Evolutionary conservation across 202 grass and related monocot species (phyloP).

Genomic region (Panicum hallii): DNA sequence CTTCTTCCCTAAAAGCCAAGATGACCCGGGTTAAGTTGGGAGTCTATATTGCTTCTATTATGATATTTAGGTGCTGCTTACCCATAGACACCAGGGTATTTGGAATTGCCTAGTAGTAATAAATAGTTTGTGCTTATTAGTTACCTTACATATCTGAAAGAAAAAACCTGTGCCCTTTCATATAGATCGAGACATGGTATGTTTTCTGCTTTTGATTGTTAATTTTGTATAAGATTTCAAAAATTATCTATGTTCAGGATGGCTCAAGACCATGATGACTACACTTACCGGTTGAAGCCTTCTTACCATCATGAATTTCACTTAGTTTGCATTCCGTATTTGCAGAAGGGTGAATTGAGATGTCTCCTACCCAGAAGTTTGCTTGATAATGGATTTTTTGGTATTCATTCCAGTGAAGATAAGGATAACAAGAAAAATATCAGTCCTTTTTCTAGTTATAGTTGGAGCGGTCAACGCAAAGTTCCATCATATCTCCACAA

Average conservation of each 20-base stretch:
- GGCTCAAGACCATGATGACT: neutral
- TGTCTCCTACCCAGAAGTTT: conserved; percentile 78
- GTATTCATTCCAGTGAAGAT: conserved; percentile 49
- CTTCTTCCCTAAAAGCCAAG: too few species aligned
- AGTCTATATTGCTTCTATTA: conserved; percentile 28
- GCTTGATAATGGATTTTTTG: conserved; percentile 86
- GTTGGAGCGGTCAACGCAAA: conserved; percentile 86
- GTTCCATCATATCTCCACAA: conserved; percentile 81
- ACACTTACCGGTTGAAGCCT: neutral
- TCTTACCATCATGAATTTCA: conserved; percentile 30
- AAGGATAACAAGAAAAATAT: conserved; percentile 48
- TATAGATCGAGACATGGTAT: too few species aligned
- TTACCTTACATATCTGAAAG: neutral
- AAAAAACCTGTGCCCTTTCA: too few species aligned
- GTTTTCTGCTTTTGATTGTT: conserved; percentile 3
- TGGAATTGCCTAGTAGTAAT: neutral
- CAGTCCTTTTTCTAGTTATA: conserved; percentile 57
- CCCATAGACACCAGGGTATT: neutral
- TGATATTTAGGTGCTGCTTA: neutral
- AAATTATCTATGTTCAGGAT: neutral
- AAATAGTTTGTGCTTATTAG: neutral
- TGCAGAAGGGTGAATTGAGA: conserved; percentile 86
- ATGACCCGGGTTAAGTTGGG: too few species aligned
- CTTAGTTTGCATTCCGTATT: conserved; percentile 31
- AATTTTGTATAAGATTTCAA: neutral